A percentile compares a stretch with the other conserved stretches of the same genome.
Evolutionary conservation across 1,284 basidiomycete genomes (phyloP).

Genomic region (Fomitopsis palustris): DNA sequence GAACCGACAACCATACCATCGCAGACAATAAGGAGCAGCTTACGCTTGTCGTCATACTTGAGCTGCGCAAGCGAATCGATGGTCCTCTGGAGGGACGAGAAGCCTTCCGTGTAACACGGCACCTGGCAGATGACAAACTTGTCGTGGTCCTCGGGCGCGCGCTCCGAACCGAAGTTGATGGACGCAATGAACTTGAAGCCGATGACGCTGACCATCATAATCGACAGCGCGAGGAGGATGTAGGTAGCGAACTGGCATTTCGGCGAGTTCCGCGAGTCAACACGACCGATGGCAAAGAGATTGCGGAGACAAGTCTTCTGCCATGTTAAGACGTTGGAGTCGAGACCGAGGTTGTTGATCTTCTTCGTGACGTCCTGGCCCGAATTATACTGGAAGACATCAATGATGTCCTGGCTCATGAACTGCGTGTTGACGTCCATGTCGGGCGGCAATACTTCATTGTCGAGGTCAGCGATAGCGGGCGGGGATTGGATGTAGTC

Average conservation of each 20-base stretch:
- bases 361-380: conserved; percentile 86
- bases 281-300: conserved; percentile 87
- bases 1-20: conserved; percentile 99
- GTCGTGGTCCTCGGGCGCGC: conserved; percentile 94
- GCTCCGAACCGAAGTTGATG: conserved; percentile 79
- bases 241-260: conserved; percentile 92
- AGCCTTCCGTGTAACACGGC: conserved; percentile 96
- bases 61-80: conserved; percentile 94
- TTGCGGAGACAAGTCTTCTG: conserved; percentile 92
- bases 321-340: conserved; percentile 60
- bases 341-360: conserved; percentile 68
- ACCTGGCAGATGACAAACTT: conserved; percentile 99
- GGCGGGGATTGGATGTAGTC: conserved; percentile 64
- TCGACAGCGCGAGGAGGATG: conserved; percentile 86
- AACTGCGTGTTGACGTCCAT: conserved; percentile 59
- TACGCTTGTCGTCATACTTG: conserved; percentile 98
- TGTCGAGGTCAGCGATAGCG: conserved; percentile 55
- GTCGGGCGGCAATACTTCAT: conserved; percentile 35
- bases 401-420: conserved; percentile 73
- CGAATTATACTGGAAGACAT: conserved; percentile 80
- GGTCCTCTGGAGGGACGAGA: conserved; percentile 82
- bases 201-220: conserved; percentile 94
- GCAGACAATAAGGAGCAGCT: conserved; percentile 91
- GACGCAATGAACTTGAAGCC: conserved; percentile 98
- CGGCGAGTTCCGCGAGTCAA: conserved; percentile 89